Base-by-base conservation (phyloP, 2,329 filamentous ascomycete genomes). In the Fusarium fracticaudum region DNA sequence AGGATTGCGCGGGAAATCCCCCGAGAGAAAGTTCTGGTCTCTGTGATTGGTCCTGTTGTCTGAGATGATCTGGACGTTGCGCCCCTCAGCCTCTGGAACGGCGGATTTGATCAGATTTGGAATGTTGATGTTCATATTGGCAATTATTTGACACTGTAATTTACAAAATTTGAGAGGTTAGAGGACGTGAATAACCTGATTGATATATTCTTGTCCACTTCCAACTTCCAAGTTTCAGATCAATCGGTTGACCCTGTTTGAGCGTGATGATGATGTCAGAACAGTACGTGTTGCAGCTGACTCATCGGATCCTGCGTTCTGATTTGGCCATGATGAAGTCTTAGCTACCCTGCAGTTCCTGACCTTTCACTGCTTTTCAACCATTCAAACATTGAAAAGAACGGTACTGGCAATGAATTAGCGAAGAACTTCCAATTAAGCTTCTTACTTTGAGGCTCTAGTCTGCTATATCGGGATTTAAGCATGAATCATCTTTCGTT, bases 11-110 rank as follows among this genome's bases (percentile, higher is more conserved):
- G 83, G 84, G 60, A 86, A 86, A 14, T 83, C 78, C 9, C 76
- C 64, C 0, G 85, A 86, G 1, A 86, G 78, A 59, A 86, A 86
- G 40, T 81, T 81, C 6, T 80, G 77, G 59, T 86, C 85, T 54
- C 83, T 82, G 70, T 84, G 78, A 64, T 84, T 84, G 2, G 80
- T 64, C 57, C 76, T 77, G 73, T 83, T 80, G 33, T 81, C 74
- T 2, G 79, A 81, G 31, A 79, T 43, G 55, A 81, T 73, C 60
- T 79, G 77, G 10, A 78, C 80, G 48, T 81, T 80, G 38, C 80
- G 80, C 22, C 73, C 78, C 57, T 81, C 74, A 1, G 80, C 73
- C 54, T 81, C 80, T 15, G 80, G 80, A 22, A 81, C 78, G 20
- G 78, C 77, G 2, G 76, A 69, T 58, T 81, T 81, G 38, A 81